Evolutionary conservation across 225 moss, liverwort and hornwort genomes (phyloP).

Genomic region (Anthoceros angustus): DNA sequence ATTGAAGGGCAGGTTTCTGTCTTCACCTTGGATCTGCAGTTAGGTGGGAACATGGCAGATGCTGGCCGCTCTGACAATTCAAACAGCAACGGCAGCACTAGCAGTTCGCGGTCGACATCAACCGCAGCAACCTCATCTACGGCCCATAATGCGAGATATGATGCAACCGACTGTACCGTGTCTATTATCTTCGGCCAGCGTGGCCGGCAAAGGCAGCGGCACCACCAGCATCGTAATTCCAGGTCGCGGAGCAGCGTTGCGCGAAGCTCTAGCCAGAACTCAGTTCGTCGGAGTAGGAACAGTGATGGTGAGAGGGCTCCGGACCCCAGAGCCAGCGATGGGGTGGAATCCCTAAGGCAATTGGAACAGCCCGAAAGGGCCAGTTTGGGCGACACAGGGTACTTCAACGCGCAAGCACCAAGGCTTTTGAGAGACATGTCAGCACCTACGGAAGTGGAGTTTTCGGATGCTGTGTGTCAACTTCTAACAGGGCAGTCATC

Average conservation of each 20-base stretch:
- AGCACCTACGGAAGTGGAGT: background rate
- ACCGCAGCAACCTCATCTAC: slow-evolving; percentile 25
- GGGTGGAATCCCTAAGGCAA: background rate
- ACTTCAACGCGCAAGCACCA: background rate
- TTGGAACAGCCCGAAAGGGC: background rate
- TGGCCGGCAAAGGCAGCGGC: slow-evolving; percentile 22
- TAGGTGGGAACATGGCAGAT: background rate
- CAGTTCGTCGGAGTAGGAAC: background rate
- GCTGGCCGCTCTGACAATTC: background rate
- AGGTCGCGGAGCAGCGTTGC: slow-evolving; percentile 16
- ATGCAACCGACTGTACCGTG: slow-evolving; percentile 35
- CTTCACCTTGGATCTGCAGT: too few species aligned
- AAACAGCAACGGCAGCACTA: slow-evolving; percentile 11
- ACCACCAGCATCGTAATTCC: slow-evolving; percentile 17
- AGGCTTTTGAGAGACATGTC: slow-evolving; percentile 1
- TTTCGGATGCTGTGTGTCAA: background rate
- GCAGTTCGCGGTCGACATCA: slow-evolving; percentile 18
- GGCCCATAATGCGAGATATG: slow-evolving; percentile 27
- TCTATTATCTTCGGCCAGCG: slow-evolving; percentile 42
- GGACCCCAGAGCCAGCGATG: background rate
- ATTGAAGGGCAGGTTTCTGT: too few species aligned
- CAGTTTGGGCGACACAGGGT: background rate
- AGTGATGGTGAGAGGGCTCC: background rate
- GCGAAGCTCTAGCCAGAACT: slow-evolving; percentile 23
- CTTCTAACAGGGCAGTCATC: background rate